These are phyloP conservation scores for Hippophae tibetana DNA, from an alignment of 306 rosid genomes.

Conservation along the genomic window DNA sequence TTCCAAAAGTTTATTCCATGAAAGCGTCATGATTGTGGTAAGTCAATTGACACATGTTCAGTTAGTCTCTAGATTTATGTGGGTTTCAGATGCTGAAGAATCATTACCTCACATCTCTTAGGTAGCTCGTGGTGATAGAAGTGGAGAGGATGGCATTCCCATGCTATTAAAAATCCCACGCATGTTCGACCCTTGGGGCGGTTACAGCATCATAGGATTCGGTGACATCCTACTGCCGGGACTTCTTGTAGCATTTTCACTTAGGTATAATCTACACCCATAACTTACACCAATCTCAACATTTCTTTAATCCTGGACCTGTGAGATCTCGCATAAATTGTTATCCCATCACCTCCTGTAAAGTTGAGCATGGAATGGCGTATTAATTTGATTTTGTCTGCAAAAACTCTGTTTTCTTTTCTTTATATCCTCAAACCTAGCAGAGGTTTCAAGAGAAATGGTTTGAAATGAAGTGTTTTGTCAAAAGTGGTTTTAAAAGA, in stretches of 20 bases:
- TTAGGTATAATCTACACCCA: constrained; percentile 45
- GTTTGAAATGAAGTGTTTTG: no score
- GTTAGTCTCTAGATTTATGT: background rate
- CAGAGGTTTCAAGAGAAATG: no score
- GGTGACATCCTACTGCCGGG: constrained; percentile 98
- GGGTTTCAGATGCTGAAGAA: constrained; percentile 11
- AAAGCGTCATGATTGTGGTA: constrained; percentile 99
- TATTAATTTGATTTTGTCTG: no score
- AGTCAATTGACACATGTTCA: constrained; percentile 16
- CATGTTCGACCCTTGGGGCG: constrained; percentile 92
- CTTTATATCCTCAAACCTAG: no score
- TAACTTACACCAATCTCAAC: constrained; percentile 2
- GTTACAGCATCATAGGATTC: constrained; percentile 92
- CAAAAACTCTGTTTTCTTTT: no score
- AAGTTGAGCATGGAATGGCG: no score
- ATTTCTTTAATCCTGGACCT: constrained; percentile 4
- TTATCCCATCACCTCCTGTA: no score
- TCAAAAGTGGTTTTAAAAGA: no score
- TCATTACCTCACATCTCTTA: constrained; percentile 12
- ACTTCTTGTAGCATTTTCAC: constrained; percentile 77
- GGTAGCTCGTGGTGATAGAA: constrained; percentile 90
- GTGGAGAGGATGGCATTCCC: constrained; percentile 93
- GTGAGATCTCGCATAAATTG: background rate
- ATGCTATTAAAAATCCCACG: constrained; percentile 95
- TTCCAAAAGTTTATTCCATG: constrained; percentile 68